Base-by-base conservation (phyloP, 371 early-diverging fungal species). In the Batrachochytrium dendrobatidis region DNA sequence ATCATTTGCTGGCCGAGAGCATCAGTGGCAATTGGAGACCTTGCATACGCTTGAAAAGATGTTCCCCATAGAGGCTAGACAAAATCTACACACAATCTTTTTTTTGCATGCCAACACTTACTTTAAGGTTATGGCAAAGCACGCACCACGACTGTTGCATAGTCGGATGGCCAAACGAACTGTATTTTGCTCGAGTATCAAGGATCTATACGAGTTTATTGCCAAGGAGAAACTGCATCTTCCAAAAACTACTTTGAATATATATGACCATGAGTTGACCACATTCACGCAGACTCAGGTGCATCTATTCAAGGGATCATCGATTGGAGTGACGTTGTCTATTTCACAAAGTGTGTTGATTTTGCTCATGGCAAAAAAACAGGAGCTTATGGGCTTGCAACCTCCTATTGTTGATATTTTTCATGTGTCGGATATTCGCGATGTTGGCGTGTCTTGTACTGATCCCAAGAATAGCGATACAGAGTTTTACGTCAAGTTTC, bases 381-480 rank as follows among this genome's bases (percentile, higher is more conserved):
- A 76, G 55, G 83, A 79, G 54, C 53, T 92, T 30, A 75, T 80
- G 60, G 89, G 88, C 10, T 69, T 87, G 44, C 83, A 72, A 53
- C 79, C 87, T 20, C 76, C 84, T 58, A 79, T 89, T 55, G 92
- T 92, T 61, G 95, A 95, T 62, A 87, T 92, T 12, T 90, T 80
- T 63, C 86, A 88, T 58, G 85, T 92, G 28, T 81, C 89, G 12
- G 93, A 91, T 52, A 83, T 94, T 43, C 84, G 88, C 20, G 93
- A 92, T 59, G 78, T 90, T 29, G 39, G 39, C 39, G 15, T n/a
- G 12, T 39, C 39, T 12, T 39, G 69, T 81, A 17, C 68, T 79
- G 3, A 62, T 59, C 31, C 72, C 79, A 20, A n/a, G 15, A 80
- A 80, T 22, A 85, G 84, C 53, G 79, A 84, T 26, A 83, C 82